Evolutionary conservation across 2,329 filamentous ascomycete genomes (phyloP).

Genomic region (Hypomyces perniciosus): DNA sequence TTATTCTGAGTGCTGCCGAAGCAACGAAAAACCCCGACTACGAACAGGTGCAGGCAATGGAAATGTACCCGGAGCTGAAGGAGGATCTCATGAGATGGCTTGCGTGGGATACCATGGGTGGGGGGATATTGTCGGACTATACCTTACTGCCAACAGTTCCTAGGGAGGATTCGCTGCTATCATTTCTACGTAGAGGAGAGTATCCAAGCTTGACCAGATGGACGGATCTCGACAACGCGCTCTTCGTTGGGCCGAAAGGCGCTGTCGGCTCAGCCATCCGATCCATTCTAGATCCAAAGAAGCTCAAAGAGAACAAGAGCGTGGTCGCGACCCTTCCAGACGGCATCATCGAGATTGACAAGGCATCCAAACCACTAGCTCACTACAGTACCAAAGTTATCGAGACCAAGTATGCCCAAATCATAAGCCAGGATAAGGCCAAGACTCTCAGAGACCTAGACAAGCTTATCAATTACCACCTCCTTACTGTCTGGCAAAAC

Average conservation of each 20-base stretch:
- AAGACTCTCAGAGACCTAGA: conserved; percentile 62
- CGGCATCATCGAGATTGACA: conserved; percentile 60
- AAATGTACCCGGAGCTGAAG: conserved; percentile 58
- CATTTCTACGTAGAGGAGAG: conserved; percentile 67
- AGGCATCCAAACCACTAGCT: conserved; percentile 61
- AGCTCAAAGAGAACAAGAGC: conserved; percentile 51
- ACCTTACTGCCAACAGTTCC: conserved; percentile 79
- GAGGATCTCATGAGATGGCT: conserved; percentile 76
- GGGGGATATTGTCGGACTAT: conserved; percentile 72
- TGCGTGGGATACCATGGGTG: conserved; percentile 87
- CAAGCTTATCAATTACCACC: conserved; percentile 73
- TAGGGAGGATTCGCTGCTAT: conserved; percentile 65
- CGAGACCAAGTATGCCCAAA: conserved; percentile 60
- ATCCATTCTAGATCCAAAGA: conserved; percentile 49
- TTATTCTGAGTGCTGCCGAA: conserved; percentile 73
- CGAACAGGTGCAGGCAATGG: conserved; percentile 56
- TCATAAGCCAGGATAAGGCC: conserved; percentile 46
- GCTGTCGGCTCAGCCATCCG: conserved; percentile 60
- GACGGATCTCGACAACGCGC: conserved; percentile 61
- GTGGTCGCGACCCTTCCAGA: conserved; percentile 57
- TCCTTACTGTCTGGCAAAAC: conserved; percentile 81
- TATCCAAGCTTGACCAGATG: conserved; percentile 70
- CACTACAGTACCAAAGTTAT: conserved; percentile 66
- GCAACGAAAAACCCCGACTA: conserved; percentile 80
- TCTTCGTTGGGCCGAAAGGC: conserved; percentile 65